A percentile compares a stretch with the other conserved stretches of the same genome.
phyloP scores from a whole-genome alignment of 169 alveolate species.

The Plasmodium knowlesi region DNA sequence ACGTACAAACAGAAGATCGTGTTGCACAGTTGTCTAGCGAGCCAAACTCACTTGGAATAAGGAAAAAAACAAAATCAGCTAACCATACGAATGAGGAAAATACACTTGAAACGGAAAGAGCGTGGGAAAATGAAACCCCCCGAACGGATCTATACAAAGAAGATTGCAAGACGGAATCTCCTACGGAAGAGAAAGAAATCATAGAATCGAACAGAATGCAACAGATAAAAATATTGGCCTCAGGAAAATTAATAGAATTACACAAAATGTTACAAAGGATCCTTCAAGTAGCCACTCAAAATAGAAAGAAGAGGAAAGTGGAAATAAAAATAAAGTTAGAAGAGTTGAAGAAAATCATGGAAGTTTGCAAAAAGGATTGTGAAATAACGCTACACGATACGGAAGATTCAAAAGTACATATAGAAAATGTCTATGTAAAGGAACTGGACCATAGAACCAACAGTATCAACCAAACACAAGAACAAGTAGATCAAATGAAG shows the following conservation, averaged over 20 bases:
- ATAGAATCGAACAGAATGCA: constrained; percentile 55
- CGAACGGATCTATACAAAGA: neutral
- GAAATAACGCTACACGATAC: constrained; percentile 55
- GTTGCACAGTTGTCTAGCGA: neutral
- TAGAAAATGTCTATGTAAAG: constrained; percentile 58
- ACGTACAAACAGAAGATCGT: no score
- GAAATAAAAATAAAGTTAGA: constrained; percentile 55
- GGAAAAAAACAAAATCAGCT: neutral
- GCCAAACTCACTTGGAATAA: neutral
- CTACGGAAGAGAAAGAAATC: constrained; percentile 17
- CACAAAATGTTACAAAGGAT: constrained; percentile 34
- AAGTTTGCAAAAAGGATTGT: constrained; percentile 64
- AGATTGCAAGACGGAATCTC: neutral
- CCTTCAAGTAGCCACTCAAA: constrained; percentile 19
- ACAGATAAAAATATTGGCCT: constrained; percentile 53
- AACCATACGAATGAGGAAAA: neutral
- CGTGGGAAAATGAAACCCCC: neutral
- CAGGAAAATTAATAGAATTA: constrained; percentile 35
- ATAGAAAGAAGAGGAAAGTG: constrained; percentile 22
- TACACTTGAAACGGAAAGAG: neutral
- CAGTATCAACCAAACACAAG: constrained; percentile 30
- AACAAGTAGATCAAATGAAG: constrained; percentile 31
- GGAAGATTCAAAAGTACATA: constrained; percentile 46
- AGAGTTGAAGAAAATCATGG: constrained; percentile 59
- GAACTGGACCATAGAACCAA: constrained; percentile 29